These are phyloP conservation scores for Suillus ampliporus DNA, from an alignment of 768 basidiomycete species.

Conservation along the genomic window DNA sequence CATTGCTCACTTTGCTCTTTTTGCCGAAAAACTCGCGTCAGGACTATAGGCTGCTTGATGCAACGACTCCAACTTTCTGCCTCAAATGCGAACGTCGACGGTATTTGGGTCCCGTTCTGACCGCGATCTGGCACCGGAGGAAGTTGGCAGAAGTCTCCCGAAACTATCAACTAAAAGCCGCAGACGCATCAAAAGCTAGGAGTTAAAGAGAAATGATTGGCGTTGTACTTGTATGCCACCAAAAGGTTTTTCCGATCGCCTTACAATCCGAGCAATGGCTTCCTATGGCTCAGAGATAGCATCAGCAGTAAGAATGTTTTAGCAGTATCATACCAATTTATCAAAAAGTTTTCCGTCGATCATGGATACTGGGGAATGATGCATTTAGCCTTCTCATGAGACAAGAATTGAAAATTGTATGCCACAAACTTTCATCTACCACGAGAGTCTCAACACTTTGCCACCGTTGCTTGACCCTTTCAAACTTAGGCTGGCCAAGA, in stretches of 20 bases:
- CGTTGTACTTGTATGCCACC: constrained; percentile 92
- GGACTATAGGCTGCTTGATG: constrained; percentile 56
- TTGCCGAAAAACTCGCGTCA: constrained; percentile 86
- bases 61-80: constrained; percentile 73
- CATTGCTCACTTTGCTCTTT: constrained; percentile 68
- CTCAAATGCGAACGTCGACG: constrained; percentile 78
- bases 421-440: constrained; percentile 78
- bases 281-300: constrained; percentile 51
- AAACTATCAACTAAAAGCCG: constrained; percentile 68
- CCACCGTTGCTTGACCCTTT: constrained; percentile 64
- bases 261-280: constrained; percentile 62
- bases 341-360: constrained; percentile 82
- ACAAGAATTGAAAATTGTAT: not conserved
- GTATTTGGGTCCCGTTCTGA: constrained; percentile 52
- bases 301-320: constrained; percentile 34
- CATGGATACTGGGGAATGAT: constrained; percentile 76
- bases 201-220: constrained; percentile 1
- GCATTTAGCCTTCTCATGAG: not conserved
- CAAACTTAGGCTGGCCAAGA: constrained; percentile 44
- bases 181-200: constrained; percentile 9
- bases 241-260: constrained; percentile 63
- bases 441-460: constrained; percentile 64
- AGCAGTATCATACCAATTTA: constrained; percentile 60
- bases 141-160: constrained; percentile 91
- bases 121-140: constrained; percentile 73